Evolutionary conservation across 805 yeast genomes (phyloP), one percentile per base, ranked within the genome.

Genomic region (Teunomyces lycoperdinae): DNA sequence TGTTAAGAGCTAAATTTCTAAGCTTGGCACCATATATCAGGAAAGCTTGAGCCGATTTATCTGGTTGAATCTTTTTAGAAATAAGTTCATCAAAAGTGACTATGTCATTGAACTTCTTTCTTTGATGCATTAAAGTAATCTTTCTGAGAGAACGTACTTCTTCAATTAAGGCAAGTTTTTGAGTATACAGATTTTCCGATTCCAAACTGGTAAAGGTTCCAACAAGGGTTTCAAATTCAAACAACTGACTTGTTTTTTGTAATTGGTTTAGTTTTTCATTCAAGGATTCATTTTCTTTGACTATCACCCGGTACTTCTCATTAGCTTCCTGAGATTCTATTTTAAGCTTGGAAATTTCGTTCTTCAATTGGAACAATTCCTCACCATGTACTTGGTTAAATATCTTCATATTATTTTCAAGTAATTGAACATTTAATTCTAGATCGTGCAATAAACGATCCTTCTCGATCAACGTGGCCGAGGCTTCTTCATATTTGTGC

Each of bases 71-170:
- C n/a, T 3, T 11, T n/a, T 38, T 13, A 6, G 10, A 9, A 3
- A 13, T 11, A 10, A 38, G 17, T 5, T 26, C 29, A 13, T 10
- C 13, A 6, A 38, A 38, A 7, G 7, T 26, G 11, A 38, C 9
- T 6, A 16, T 10, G 20, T 24, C 13, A 7, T 16, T 6, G 5
- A 38, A 26, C 11, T 11, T n/a, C 13, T 38, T 24, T 17, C 9
- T 13, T 28, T 42, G 27, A 27, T 47, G 32, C 28, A 29, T 27
- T 14, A 43, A 31, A 7, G 64, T 61, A 54, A 73, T 61, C 17
- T 67, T 66, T 45, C 76, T 66, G 36, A 81, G 61, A 14, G 71
- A 59, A 2, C 64, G 57, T 9, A 80, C 70, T 55, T 80, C 82
- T 30, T 76, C 75, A 0, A 77, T 53, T 11, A 79, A 54, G 1